These are phyloP conservation scores for Diplotaxis tenuifolia DNA, from an alignment of 345 rosid species.

Conservation along the genomic window DNA sequence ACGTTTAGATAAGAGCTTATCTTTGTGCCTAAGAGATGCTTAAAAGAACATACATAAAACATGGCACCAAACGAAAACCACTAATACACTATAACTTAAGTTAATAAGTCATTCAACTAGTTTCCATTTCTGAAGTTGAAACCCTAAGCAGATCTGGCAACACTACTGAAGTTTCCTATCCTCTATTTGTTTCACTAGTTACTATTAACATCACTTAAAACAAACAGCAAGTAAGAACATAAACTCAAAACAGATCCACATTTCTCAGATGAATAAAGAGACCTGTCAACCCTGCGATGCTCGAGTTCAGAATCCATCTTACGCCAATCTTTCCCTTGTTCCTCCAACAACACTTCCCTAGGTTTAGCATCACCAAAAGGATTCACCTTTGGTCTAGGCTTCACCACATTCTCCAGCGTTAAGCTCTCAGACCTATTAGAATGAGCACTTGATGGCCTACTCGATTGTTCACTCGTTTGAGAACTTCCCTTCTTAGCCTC, in stretches of 20 bases:
- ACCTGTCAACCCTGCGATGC: conserved; percentile 76
- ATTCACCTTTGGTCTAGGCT: conserved; percentile 79
- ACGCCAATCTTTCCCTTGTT: conserved; percentile 91
- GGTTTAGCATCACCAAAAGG: conserved; percentile 98
- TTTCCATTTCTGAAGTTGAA: conserved; percentile 1
- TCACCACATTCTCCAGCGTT: conserved; percentile 53
- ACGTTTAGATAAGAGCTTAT: background rate
- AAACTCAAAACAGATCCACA: background rate
- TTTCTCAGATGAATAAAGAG: background rate
- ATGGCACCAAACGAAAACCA: conserved; percentile 9
- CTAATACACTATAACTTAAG: background rate
- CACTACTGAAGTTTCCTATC: background rate
- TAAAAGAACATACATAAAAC: conserved; percentile 1
- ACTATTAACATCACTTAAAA: background rate
- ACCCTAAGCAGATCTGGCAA: conserved; percentile 1
- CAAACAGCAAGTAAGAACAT: background rate
- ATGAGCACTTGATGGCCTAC: conserved; percentile 93
- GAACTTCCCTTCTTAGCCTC: conserved; percentile 62
- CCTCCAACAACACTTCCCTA: conserved; percentile 82
- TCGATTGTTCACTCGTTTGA: conserved; percentile 70
- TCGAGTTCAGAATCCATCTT: conserved; percentile 88
- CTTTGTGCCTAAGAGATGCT: conserved; percentile 10
- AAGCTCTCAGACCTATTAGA: conserved; percentile 75
- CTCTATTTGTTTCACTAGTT: background rate
- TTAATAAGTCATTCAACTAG: background rate